Evolutionary conservation across 2,329 filamentous ascomycete species (phyloP), one percentile per base, ranked within the genome.

Genomic region (Bipolaris gigantea): DNA sequence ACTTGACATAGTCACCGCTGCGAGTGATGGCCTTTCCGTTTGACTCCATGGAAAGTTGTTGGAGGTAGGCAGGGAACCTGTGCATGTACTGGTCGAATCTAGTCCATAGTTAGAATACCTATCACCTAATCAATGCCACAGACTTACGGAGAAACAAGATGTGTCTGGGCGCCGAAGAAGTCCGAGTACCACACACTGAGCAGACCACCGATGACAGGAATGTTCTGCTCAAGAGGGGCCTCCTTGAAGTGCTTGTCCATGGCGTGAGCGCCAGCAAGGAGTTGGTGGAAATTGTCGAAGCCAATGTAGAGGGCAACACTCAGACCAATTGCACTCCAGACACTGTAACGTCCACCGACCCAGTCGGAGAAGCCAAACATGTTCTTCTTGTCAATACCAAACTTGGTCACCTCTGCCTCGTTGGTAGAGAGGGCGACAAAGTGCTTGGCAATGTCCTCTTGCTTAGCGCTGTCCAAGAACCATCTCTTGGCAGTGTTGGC

Each of bases 351-450:
- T 53, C 94, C 94, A 75, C 94, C 94, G 48, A 97, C 93, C 94
- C 94, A 99, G 79, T 90, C 95, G 78, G 93, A 92, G 75, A 99
- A 99, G 69, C 92, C 92, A 73, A 99, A 99, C 94, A 99, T 99
- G 84, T 97, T 99, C 84, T 93, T 93, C 79, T 87, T 88, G 80
- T 97, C 93, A 71, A 99, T 99, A 63, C 94, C 94, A 71, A 99
- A 99, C 83, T 97, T 97, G 79, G 89, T 92, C 59, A 99, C 94
- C 81, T 97, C 93, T 49, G 81, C 76, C 79, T 93, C 89, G 79
- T 99, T 99, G 76, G 94, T 99, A 45, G 94, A 97, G 48, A 99
- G 86, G 41, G 94, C 94, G 53, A 97, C 94, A 73, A 99, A 99
- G 84, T 99, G 94, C 85, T 97, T 99, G 66, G 94, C 91, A 66